Evolutionary conservation across 192 early-diverging fungal species (phyloP), one percentile per base, ranked within the genome.

Genomic region (Cladochytrium replicatum): DNA sequence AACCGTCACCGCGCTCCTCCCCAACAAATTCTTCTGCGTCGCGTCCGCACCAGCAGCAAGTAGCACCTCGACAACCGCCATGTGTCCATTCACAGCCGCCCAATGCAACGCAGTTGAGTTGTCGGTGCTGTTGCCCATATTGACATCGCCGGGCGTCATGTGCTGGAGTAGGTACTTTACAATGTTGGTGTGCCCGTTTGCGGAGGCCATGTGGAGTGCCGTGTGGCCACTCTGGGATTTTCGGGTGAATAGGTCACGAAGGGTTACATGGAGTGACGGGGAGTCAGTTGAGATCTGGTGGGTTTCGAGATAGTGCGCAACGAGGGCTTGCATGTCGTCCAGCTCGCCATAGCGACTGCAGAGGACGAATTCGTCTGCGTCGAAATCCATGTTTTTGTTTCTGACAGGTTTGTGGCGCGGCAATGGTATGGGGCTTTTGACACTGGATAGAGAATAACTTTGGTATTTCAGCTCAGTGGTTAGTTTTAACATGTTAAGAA

Each of bases 41-140:
- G 64, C 56, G 52, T 80, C 68, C 11, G 80, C 86, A 22, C 84
- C 86, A 37, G 60, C 52, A 2, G 43, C 58, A 7, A 88, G 61
- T 41, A 91, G 51, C 22, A 63, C 4, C 54, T 86, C 60, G 4
- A 86, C 84, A 37, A 72, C 66, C 34, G 80, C 69, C 49, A 71
- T 37, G 49, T 89, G 82, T 1, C 88, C 86, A 60, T 91, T 91
- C 3, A 87, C 63, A 7, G 85, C 84, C 41, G 85, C 84, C 88
- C 88, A 91, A 57, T 91, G 88, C 32, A 91, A 64, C 24, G 88
- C 69, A 13, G 85, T 78, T 6, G 37, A 55, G 15, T 58, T 64
- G 38, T 74, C 64, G 39, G n/a, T 15, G 6, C 48, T 44, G 45
- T 57, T 62, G 8, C 19, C 11, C 6, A 50, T 28, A 39, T 58